phyloP scores from a whole-genome alignment of 768 basidiomycete species.

The Heimioporus sp. region DNA sequence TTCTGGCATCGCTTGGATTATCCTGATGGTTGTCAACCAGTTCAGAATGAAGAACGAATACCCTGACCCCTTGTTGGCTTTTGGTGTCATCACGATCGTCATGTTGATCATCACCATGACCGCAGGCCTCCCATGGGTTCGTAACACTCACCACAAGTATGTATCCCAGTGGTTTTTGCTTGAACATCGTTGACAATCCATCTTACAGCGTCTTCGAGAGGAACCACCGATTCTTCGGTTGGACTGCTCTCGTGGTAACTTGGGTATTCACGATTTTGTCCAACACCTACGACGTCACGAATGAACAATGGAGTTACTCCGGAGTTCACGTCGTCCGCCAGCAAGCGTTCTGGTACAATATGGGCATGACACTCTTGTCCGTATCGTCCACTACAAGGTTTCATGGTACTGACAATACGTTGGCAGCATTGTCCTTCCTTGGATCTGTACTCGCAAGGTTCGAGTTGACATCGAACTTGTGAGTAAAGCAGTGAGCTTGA shows the following conservation, averaged over 20 bases:
- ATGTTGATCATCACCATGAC: conserved; percentile 56
- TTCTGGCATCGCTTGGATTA: conserved; percentile 68
- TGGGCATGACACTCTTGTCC: conserved; percentile 73
- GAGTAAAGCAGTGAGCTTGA: conserved; percentile 24
- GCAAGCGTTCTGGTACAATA: conserved; percentile 76
- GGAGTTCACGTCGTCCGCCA: conserved; percentile 56
- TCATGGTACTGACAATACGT: neutral
- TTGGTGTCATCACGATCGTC: conserved; percentile 59
- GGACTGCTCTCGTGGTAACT: conserved; percentile 56
- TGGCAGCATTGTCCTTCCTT: conserved; percentile 65
- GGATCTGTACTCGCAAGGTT: conserved; percentile 74
- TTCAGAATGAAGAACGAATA: conserved; percentile 48
- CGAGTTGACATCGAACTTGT: conserved; percentile 74
- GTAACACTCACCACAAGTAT: conserved; percentile 80
- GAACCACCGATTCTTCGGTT: conserved; percentile 77
- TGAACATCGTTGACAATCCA: neutral
- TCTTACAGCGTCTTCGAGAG: conserved; percentile 67
- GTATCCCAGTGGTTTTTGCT: conserved; percentile 17
- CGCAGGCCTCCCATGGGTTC: conserved; percentile 76
- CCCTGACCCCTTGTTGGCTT: conserved; percentile 55
- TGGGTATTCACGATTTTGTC: conserved; percentile 69
- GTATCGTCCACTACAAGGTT: conserved; percentile 21
- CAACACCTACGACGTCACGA: conserved; percentile 57
- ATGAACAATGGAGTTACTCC: conserved; percentile 55
- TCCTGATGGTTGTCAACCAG: conserved; percentile 59